These are phyloP conservation scores for Lichtheimia hyalospora DNA, from an alignment of 371 early-diverging fungal species.

Conservation along the genomic window DNA sequence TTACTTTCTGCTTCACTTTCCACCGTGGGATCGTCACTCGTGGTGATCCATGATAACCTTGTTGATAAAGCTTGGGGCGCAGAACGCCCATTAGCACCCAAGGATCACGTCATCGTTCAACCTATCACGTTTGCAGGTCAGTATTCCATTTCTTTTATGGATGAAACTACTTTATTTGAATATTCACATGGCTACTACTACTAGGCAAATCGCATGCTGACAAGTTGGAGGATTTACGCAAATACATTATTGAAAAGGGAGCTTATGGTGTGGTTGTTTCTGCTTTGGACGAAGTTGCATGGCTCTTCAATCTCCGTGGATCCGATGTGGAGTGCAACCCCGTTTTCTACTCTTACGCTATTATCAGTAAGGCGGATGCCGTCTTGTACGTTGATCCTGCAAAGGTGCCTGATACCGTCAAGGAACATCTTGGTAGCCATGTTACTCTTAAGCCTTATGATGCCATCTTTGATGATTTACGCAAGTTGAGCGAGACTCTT, in stretches of 20 bases:
- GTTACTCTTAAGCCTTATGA: conserved; percentile 75
- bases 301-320: conserved; percentile 98
- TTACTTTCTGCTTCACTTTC: conserved; percentile 56
- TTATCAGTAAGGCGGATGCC: conserved; percentile 68
- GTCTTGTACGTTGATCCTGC: conserved; percentile 71
- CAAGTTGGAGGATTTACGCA: conserved; percentile 65
- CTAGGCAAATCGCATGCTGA: conserved; percentile 39
- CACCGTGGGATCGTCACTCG: conserved; percentile 51
- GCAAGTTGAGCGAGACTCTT: conserved; percentile 22
- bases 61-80: conserved; percentile 82
- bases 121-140: conserved; percentile 72
- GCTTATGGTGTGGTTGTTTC: conserved; percentile 74
- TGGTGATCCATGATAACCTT: conserved; percentile 63
- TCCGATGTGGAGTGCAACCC: conserved; percentile 96
- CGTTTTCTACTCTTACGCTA: conserved; percentile 92
- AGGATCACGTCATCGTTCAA: conserved; percentile 64
- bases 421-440: conserved; percentile 61
- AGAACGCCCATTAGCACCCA: conserved; percentile 66
- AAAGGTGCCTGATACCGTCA: conserved; percentile 71
- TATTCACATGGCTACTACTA: too few species aligned
- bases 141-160: too few species aligned
- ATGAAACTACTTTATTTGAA: too few species aligned
- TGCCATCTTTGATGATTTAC: conserved; percentile 78
- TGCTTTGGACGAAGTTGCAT: conserved; percentile 90
- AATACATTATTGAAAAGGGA: conserved; percentile 56